These are phyloP conservation scores for Huntiella moniliformis DNA, from an alignment of 2,329 filamentous ascomycete genomes.

Conservation along the genomic window DNA sequence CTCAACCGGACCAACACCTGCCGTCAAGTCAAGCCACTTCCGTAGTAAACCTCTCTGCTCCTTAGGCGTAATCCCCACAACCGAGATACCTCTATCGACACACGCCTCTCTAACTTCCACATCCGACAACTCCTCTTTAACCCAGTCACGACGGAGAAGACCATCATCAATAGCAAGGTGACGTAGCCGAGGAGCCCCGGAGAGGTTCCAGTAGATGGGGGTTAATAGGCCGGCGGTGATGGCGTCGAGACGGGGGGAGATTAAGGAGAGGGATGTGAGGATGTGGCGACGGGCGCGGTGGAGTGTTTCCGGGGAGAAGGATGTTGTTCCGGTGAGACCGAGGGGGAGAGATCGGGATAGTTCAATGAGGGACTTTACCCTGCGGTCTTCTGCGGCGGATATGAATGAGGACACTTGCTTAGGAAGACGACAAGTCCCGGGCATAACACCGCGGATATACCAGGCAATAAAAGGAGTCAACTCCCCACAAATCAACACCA, in stretches of 20 bases:
- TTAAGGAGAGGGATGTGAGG: constrained; percentile 26
- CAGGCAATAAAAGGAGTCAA: constrained; percentile 67
- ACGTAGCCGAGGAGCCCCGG: constrained; percentile 33
- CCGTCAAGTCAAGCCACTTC: constrained; percentile 30
- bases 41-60: constrained; percentile 30
- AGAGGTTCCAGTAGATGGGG: constrained; percentile 31
- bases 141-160: constrained; percentile 46
- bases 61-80: constrained; percentile 35
- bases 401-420: constrained; percentile 38
- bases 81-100: constrained; percentile 46
- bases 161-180: constrained; percentile 55
- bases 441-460: constrained; percentile 50
- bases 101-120: constrained; percentile 54
- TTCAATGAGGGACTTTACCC: constrained; percentile 29
- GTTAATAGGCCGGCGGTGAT: constrained; percentile 29
- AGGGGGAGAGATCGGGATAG: constrained; percentile 19
- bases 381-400: constrained; percentile 25
- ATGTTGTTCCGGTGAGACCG: constrained; percentile 17
- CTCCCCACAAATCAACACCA: constrained; percentile 67
- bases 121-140: constrained; percentile 34
- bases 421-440: constrained; percentile 68
- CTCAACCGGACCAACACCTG: constrained; percentile 16
- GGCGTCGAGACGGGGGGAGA: constrained; percentile 31
- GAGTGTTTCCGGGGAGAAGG: neutral
- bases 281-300: constrained; percentile 19